phyloP scores from a whole-genome alignment of 2,329 filamentous ascomycete genomes.

The Arthrobotrys musiformis region DNA sequence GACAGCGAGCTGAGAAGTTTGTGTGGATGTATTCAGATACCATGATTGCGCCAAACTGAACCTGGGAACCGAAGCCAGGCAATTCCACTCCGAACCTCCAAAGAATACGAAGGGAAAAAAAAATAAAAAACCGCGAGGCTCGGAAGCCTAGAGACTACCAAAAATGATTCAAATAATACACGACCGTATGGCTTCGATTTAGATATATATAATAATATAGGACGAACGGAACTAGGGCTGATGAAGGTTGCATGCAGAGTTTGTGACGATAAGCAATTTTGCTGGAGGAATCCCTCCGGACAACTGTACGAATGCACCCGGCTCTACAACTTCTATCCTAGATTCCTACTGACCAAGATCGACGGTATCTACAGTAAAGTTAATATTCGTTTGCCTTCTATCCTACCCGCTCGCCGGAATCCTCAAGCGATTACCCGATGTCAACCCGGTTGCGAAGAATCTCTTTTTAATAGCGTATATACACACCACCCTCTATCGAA shows the following conservation, averaged over 20 bases:
- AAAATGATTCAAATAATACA: slow-evolving; percentile 52
- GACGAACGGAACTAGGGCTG: not conserved
- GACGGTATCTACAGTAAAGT: slow-evolving; percentile 76
- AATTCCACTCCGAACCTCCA: slow-evolving; percentile 10
- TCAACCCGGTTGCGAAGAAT: slow-evolving; percentile 85
- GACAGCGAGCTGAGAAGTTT: not conserved
- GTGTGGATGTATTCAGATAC: slow-evolving; percentile 20
- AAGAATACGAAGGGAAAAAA: not conserved
- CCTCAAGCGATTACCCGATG: slow-evolving; percentile 89
- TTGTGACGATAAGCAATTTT: slow-evolving; percentile 27
- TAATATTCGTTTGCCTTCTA: slow-evolving; percentile 86
- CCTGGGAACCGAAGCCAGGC: slow-evolving; percentile 17
- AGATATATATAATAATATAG: not conserved
- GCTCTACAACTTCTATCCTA: not conserved
- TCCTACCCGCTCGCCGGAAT: slow-evolving; percentile 91
- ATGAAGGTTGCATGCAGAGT: slow-evolving; percentile 31
- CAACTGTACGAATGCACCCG: slow-evolving; percentile 18
- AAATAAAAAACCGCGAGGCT: not conserved
- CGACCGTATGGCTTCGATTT: slow-evolving; percentile 23
- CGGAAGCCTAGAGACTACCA: not conserved
- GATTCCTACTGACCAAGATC: not conserved
- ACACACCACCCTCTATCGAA: slow-evolving; percentile 41
- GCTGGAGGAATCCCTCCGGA: slow-evolving; percentile 47
- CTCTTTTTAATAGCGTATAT: slow-evolving; percentile 79
- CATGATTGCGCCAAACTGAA: slow-evolving; percentile 47